Base-by-base conservation (phyloP, 1,284 basidiomycete genomes). In the Leccinum subatratum region DNA sequence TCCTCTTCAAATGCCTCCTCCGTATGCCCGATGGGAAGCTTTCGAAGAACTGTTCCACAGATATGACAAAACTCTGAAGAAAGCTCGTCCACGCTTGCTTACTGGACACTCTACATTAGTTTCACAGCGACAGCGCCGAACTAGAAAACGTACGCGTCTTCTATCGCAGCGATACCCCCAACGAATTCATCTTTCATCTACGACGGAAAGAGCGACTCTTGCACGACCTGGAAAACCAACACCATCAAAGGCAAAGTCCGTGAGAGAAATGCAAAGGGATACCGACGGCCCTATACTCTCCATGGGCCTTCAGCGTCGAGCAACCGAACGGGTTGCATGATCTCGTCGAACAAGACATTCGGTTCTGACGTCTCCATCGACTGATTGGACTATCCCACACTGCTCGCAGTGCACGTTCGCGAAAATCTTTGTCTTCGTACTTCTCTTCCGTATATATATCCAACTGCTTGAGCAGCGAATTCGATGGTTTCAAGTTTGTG, bases 161-260 rank as follows among this genome's bases (percentile, higher is more conserved):
- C 84, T 64, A 80, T 85, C n/a, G 14, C 89, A 80, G 69, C 85
- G 81, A 70, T 88, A 84, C 20, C 91, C 82, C 72, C 86, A n/a
- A 91, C 81, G 68, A 95, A 92, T 62, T 82, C 85, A 64, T 88
- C 86, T 30, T n/a, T n/a, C n/a, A n/a, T n/a, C n/a, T n/a, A 92
- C 70, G 34, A 93, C 80, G 4, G 82, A 81, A 58, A 93, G 80
- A 0, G 88, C 71, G 67, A 1, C 79, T 78, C 74, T 91, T 91
- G 60, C 90, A 79, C 69, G 87, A 82, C 34, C 89, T 91, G 66
- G n/a, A 60, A 54, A 8, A 32, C 28, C 25, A 28, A 42, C 39
- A 42, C 39, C 39, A 42, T 77, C 65, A 63, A 51, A 45, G 64
- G 39, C 28, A 42, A 63, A 37, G 25, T 22, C 12, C 32, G 16